Percentiles rank a stretch among this genome's conserved stretches.
These are phyloP conservation scores for Globisporangium polare DNA, from an alignment of 352 stramenopile species.

Conservation along the genomic window DNA sequence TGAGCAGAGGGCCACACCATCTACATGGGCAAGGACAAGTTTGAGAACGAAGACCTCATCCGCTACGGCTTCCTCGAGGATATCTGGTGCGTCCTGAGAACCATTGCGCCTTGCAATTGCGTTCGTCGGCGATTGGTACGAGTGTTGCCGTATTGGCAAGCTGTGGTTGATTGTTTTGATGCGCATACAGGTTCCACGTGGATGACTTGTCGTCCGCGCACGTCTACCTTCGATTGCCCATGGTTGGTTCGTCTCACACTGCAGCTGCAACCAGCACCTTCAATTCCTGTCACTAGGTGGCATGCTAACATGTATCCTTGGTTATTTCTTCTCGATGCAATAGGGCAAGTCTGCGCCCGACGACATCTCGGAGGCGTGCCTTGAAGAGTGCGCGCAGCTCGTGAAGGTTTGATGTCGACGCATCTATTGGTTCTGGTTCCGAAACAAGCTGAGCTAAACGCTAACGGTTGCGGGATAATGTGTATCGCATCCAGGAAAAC, in stretches of 20 bases:
- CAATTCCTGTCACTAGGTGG: background rate
- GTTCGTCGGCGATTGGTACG: background rate
- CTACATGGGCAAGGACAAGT: slow-evolving; percentile 99
- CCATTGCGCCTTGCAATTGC: background rate
- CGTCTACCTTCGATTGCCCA: slow-evolving; percentile 95
- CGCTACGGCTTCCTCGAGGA: slow-evolving; percentile 95
- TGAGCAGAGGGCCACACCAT: slow-evolving; percentile 85
- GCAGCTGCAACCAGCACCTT: background rate
- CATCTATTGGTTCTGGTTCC: background rate
- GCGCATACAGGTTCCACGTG: slow-evolving; percentile 91
- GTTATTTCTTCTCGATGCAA: background rate
- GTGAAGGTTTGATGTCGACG: slow-evolving; percentile 73
- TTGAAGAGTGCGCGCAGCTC: slow-evolving; percentile 90
- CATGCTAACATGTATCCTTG: background rate
- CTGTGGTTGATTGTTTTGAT: background rate
- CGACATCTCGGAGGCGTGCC: slow-evolving; percentile 68
- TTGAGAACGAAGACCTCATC: slow-evolving; percentile 99
- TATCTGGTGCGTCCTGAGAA: slow-evolving; percentile 65
- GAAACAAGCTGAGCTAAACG: background rate
- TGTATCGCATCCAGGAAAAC: slow-evolving; percentile 60
- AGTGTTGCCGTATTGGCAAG: too few species aligned
- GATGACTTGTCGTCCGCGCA: slow-evolving; percentile 97
- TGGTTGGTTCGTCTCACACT: slow-evolving; percentile 30
- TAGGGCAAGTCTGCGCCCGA: slow-evolving; percentile 72
- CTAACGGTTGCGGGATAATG: background rate